Evolutionary conservation across 805 yeast genomes (phyloP).

Genomic region (Yueomyces sp.): DNA sequence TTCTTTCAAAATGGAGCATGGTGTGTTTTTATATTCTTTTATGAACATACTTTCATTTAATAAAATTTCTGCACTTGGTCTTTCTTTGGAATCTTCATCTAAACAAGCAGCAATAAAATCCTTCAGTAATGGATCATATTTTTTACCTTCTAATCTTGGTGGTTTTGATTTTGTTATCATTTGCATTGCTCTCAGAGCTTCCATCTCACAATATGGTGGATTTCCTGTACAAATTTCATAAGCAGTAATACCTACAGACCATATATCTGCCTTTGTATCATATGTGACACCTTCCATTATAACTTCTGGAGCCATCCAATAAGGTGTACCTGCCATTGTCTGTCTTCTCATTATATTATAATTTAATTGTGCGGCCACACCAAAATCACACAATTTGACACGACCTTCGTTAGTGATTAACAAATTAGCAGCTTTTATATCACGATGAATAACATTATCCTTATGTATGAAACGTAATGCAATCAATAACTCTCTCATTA

Average conservation of each 20-base stretch:
- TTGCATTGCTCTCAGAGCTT: conserved; percentile 90
- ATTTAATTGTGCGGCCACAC: conserved; percentile 90
- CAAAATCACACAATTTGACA: conserved; percentile 91
- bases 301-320: conserved; percentile 99
- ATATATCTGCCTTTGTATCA: conserved; percentile 86
- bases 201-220: conserved; percentile 94
- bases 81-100: conserved; percentile 83
- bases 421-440: conserved; percentile 92
- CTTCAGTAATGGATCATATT: conserved; percentile 60
- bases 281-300: conserved; percentile 81
- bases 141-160: conserved; percentile 85
- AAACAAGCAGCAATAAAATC: conserved; percentile 85
- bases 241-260: conserved; percentile 93
- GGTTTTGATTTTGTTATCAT: conserved; percentile 87
- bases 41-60: conserved; percentile 56
- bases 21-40: conserved; percentile 41
- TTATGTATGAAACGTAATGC: conserved; percentile 76
- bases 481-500: conserved; percentile 63
- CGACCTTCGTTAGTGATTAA: conserved; percentile 78
- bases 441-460: conserved; percentile 89
- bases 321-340: conserved; percentile 92
- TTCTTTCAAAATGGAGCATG: conserved; percentile 55
- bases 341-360: conserved; percentile 66
- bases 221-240: conserved; percentile 94
- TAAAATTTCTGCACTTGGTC: conserved; percentile 80